phyloP scores from a whole-genome alignment of 2,329 filamentous ascomycete species.

The Pyrenophora teres region DNA sequence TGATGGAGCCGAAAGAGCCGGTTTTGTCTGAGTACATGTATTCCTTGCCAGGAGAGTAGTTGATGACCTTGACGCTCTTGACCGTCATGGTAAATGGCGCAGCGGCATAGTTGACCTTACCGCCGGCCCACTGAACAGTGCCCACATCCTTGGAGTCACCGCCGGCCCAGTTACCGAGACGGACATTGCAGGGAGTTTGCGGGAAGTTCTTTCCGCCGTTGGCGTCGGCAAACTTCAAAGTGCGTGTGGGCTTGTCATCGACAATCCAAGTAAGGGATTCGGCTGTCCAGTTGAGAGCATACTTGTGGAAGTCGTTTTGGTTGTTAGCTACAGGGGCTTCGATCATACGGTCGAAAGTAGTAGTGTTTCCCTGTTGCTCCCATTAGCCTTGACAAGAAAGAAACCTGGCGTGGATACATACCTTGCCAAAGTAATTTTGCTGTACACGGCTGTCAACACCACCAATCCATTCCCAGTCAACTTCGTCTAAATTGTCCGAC shows the following conservation, averaged over 20 bases:
- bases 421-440: conserved; percentile 77
- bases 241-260: conserved; percentile 69
- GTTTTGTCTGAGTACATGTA: conserved; percentile 58
- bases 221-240: conserved; percentile 62
- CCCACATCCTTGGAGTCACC: conserved; percentile 58
- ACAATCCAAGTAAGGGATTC: conserved; percentile 70
- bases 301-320: conserved; percentile 66
- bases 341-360: conserved; percentile 71
- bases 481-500: conserved; percentile 82
- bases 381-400: conserved; percentile 23
- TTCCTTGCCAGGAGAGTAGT: conserved; percentile 57
- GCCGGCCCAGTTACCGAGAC: conserved; percentile 54
- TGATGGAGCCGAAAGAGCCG: conserved; percentile 56
- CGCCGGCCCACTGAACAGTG: conserved; percentile 71
- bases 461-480: conserved; percentile 84
- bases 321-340: conserved; percentile 63
- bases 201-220: conserved; percentile 68
- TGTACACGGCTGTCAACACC: conserved; percentile 66
- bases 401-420: not conserved
- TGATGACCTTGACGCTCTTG: conserved; percentile 56
- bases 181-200: conserved; percentile 72
- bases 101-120: conserved; percentile 54
- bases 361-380: conserved; percentile 67
- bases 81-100: conserved; percentile 60
- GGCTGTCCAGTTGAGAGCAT: conserved; percentile 74